Conservation (phyloP, 345 rosid genomes). For the Capsella bursapastoris region DNA sequence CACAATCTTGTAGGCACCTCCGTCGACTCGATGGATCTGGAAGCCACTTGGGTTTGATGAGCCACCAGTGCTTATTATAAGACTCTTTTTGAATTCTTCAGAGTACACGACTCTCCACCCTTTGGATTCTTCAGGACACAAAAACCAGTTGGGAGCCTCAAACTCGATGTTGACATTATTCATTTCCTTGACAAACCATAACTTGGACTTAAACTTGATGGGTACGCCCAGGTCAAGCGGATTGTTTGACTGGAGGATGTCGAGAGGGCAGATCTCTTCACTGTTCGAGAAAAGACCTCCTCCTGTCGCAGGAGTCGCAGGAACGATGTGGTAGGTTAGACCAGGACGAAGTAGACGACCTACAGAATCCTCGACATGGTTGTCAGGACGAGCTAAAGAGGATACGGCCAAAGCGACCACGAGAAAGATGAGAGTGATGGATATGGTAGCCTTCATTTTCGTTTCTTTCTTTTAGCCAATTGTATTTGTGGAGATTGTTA, state of each 20-base stretch:
- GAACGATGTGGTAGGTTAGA: constrained; percentile 23
- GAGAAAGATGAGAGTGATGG: constrained; percentile 13
- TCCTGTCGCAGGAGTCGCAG: not conserved
- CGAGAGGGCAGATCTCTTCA: constrained; percentile 28
- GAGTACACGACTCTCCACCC: constrained; percentile 32
- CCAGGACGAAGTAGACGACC: constrained; percentile 34
- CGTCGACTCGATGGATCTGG: constrained; percentile 24
- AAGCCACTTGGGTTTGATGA: constrained; percentile 24
- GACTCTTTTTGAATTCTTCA: constrained; percentile 10
- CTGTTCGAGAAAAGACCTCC: constrained; percentile 30
- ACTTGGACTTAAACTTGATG: constrained; percentile 13
- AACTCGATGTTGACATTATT: constrained; percentile 20
- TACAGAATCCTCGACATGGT: constrained; percentile 25
- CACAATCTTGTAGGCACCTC: constrained; percentile 24
- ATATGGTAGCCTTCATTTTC: not conserved
- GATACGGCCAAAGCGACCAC: constrained; percentile 22
- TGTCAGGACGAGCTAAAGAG: constrained; percentile 21
- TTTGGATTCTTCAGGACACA: constrained; percentile 23
- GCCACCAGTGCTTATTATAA: constrained; percentile 18
- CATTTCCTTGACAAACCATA: constrained; percentile 27
- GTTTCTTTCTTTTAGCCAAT: not conserved
- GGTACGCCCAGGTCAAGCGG: constrained; percentile 31
- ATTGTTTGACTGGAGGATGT: constrained; percentile 23
- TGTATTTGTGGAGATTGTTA: not conserved
- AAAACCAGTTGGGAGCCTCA: constrained; percentile 30